A percentile compares a stretch with the other conserved stretches of the same genome.
Conservation (phyloP, 345 rosid species). For the Carallia brachiata region DNA sequence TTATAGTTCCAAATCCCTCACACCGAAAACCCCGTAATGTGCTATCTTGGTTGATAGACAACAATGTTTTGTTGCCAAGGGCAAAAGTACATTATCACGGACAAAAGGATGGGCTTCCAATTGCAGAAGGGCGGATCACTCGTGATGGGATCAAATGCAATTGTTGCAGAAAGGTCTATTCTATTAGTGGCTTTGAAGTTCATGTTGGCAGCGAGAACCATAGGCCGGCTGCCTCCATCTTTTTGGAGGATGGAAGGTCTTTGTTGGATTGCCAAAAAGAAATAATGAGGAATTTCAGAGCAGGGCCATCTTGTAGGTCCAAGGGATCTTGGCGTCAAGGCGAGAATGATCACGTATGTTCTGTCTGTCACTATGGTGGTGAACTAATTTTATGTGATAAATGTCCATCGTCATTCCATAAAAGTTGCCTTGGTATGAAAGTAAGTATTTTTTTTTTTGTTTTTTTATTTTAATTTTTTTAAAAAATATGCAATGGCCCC, state of each 20-base stretch:
- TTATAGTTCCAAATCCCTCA: slow-evolving; percentile 30
- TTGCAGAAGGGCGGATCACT: slow-evolving; percentile 53
- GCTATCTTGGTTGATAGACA: slow-evolving; percentile 74
- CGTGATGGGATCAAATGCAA: slow-evolving; percentile 67
- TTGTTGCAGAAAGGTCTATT: slow-evolving; percentile 56
- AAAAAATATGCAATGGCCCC: background rate
- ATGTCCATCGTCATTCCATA: slow-evolving; percentile 88
- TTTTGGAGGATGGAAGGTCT: slow-evolving; percentile 77
- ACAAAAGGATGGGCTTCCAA: slow-evolving; percentile 25
- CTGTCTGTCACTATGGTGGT: slow-evolving; percentile 82
- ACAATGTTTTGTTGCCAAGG: slow-evolving; percentile 55
- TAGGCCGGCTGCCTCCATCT: slow-evolving; percentile 54
- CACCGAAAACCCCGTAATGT: slow-evolving; percentile 48
- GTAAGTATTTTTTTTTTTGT: slow-evolving; percentile 6
- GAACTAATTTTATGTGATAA: slow-evolving; percentile 67
- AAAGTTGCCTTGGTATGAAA: slow-evolving; percentile 61
- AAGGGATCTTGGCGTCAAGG: slow-evolving; percentile 30
- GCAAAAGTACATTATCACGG: slow-evolving; percentile 44
- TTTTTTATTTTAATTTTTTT: background rate
- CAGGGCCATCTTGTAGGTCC: slow-evolving; percentile 25
- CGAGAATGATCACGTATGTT: slow-evolving; percentile 60
- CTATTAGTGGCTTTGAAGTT: slow-evolving; percentile 46
- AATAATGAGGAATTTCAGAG: slow-evolving; percentile 24
- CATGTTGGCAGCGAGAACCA: slow-evolving; percentile 45
- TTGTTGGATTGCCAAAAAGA: slow-evolving; percentile 58